A percentile compares a stretch with the other conserved stretches of the same genome.
Evolutionary conservation across 2,329 filamentous ascomycete species (phyloP).

Genomic region (Trematosphaeria pertusa): DNA sequence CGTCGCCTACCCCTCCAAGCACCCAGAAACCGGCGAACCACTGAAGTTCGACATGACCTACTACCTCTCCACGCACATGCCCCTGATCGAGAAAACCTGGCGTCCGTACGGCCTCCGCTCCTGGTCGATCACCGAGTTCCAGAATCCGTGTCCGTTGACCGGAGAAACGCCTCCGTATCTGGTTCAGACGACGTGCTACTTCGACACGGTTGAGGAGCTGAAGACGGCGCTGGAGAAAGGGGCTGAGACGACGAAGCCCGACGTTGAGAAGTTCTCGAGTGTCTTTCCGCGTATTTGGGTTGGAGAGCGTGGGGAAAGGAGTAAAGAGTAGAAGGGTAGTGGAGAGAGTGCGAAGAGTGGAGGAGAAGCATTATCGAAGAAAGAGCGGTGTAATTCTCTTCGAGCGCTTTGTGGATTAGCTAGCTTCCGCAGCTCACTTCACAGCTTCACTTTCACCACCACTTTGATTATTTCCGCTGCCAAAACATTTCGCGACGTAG

Average conservation of each 20-base stretch:
- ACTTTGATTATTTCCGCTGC: too few relatives aligned
- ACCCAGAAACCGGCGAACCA: constrained; percentile 43
- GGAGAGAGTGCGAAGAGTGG: constrained; percentile 12
- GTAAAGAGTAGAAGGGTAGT: background rate
- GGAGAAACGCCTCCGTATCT: constrained; percentile 21
- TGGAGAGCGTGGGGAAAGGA: too few relatives aligned
- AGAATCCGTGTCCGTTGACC: constrained; percentile 21
- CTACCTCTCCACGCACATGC: constrained; percentile 54
- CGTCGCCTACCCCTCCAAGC: constrained; percentile 30
- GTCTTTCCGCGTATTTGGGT: constrained; percentile 22
- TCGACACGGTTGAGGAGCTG: constrained; percentile 16
- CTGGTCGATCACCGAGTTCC: constrained; percentile 23
- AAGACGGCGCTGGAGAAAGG: constrained; percentile 20
- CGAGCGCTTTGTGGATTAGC: too few relatives aligned
- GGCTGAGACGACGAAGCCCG: constrained; percentile 10
- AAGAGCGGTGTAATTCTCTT: too few relatives aligned
- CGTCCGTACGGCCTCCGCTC: constrained; percentile 43
- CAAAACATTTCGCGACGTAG: too few relatives aligned
- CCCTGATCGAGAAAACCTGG: constrained; percentile 50
- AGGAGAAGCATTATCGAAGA: constrained; percentile 20
- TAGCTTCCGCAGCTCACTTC: too few relatives aligned
- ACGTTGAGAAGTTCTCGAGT: constrained; percentile 26
- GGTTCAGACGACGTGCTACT: constrained; percentile 19
- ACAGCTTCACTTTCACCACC: too few relatives aligned
- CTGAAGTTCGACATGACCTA: constrained; percentile 54